These are phyloP conservation scores for Haplosporangium sp. DNA, from an alignment of 371 early-diverging fungal genomes.

Conservation along the genomic window DNA sequence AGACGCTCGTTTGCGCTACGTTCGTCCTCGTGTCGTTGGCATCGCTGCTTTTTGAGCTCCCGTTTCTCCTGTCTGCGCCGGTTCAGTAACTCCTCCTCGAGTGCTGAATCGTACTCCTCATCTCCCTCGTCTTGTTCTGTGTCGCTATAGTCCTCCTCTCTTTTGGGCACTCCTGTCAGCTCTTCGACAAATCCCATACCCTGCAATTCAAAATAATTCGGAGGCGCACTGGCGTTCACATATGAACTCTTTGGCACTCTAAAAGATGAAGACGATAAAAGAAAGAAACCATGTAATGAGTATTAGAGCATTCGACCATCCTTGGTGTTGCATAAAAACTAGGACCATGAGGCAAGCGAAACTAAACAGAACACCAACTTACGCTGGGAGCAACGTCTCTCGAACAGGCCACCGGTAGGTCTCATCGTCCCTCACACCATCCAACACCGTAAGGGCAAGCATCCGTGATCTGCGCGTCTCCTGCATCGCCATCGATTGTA, in stretches of 20 bases:
- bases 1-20: constrained; percentile 8
- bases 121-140: constrained; percentile 8
- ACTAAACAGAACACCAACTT: background rate
- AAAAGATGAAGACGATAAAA: background rate
- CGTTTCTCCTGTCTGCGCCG: constrained; percentile 1
- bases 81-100: background rate
- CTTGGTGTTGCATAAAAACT: no score
- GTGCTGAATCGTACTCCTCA: constrained; percentile 15
- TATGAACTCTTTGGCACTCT: constrained; percentile 19
- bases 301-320: background rate
- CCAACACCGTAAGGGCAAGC: constrained; percentile 17
- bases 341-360: no score
- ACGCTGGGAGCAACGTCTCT: constrained; percentile 23
- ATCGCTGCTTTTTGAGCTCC: background rate
- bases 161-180: constrained; percentile 36
- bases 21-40: constrained; percentile 10
- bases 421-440: constrained; percentile 17
- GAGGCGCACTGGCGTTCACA: background rate
- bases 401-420: constrained; percentile 44
- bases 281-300: background rate
- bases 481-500: constrained; percentile 10
- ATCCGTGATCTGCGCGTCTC: constrained; percentile 8
- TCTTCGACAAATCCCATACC: constrained; percentile 34
- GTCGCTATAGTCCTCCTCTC: constrained; percentile 13
- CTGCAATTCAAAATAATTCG: constrained; percentile 14